Evolutionary conservation across 2,329 filamentous ascomycete genomes (phyloP), one percentile per base, ranked within the genome.

Genomic region (Xylariomycetidae sp.): DNA sequence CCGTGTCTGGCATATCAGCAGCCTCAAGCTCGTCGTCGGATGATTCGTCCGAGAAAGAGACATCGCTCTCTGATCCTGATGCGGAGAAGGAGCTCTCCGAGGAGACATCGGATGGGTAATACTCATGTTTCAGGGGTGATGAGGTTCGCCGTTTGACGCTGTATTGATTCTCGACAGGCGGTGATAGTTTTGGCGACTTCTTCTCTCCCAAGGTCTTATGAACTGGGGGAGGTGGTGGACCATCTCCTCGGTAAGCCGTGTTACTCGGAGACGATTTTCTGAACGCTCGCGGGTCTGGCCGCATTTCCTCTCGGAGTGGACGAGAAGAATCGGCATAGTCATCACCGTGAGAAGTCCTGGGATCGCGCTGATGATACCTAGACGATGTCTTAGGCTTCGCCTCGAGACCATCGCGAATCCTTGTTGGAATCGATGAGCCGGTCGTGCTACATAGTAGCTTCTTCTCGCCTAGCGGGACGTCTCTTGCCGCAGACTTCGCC

Each of bases 91-190:
- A 54, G 18, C 45, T 48, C 12, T 59, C 64, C 0, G 76, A 79
- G 0, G 74, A 78, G 29, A 68, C 60, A 31, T 80, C 76, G 1
- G 92, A 96, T 10, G 90, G 90, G 42, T 89, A 82, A 50, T 95
- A 98, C 61, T 98, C 90, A 54, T 96, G 90, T 64, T 98, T 98
- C 31, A 98, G 68, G 0, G 92, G 92, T 2, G 92, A 98, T 0
- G 92, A 96, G 2, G 79, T 83, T 13, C 88, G 78, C 27, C 89
- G 77, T 52, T 82, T 75, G 15, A 76, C 44, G 57, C 57, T 69
- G 43, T 56, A 57, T 46, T 42, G 64, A 50, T 47, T 58, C 48
- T 64, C 79, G 51, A 52, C 66, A 53, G 57, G 79, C 45, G 55
- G 68, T 36, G 39, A 65, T 60, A 50, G 64, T 56, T 43, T 52